These are phyloP conservation scores for Noccaea bulbosa DNA, from an alignment of 345 rosid genomes.

Conservation along the genomic window DNA sequence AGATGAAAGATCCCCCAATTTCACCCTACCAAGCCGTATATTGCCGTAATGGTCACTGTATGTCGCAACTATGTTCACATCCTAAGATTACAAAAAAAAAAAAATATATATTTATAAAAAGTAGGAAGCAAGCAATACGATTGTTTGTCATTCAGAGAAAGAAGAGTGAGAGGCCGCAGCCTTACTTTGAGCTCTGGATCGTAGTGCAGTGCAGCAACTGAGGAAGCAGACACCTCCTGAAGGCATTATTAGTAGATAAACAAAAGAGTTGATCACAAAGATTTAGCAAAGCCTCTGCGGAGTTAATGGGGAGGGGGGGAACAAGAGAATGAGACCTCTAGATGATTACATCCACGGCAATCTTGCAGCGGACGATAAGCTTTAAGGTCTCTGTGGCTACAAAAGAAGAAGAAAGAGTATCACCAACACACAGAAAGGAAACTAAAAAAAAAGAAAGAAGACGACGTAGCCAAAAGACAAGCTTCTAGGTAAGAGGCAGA, in stretches of 20 bases:
- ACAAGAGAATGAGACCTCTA: constrained; percentile 52
- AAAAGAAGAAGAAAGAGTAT: constrained; percentile 28
- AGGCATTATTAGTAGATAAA: neutral
- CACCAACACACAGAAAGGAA: constrained; percentile 2
- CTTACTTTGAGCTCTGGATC: constrained; percentile 62
- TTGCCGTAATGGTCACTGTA: constrained; percentile 77
- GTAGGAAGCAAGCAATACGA: constrained; percentile 44
- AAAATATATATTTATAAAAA: constrained; percentile 3
- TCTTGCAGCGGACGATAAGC: constrained; percentile 46
- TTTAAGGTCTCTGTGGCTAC: constrained; percentile 53
- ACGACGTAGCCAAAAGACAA: neutral
- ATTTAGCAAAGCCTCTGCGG: neutral
- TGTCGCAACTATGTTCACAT: constrained; percentile 82
- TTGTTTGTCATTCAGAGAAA: constrained; percentile 5
- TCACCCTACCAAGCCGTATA: constrained; percentile 64
- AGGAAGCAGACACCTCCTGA: constrained; percentile 34
- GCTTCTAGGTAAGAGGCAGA: constrained; percentile 2
- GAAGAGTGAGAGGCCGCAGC: constrained; percentile 7
- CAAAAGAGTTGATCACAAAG: constrained; percentile 16
- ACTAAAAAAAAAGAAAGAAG: neutral
- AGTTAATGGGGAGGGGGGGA: neutral
- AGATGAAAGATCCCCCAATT: constrained; percentile 84
- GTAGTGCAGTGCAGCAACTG: constrained; percentile 45
- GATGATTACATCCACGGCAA: constrained; percentile 40
- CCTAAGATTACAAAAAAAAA: constrained; percentile 61